Conservation (phyloP, 129 eudicot species). For the Lactuca saligna region DNA sequence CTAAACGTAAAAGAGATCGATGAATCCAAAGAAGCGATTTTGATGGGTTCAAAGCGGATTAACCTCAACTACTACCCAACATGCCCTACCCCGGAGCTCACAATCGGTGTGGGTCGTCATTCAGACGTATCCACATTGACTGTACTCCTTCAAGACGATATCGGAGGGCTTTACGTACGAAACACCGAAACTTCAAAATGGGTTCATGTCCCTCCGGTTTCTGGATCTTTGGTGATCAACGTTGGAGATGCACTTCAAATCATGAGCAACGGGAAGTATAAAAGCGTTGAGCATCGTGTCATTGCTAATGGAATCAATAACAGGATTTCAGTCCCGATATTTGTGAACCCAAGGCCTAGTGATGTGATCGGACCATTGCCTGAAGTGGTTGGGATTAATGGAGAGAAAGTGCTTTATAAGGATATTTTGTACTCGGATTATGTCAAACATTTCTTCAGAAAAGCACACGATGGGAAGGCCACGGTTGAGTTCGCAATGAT, state of each 20-base stretch:
- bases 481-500: constrained; percentile 42
- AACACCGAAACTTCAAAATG: constrained; percentile 29
- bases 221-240: constrained; percentile 47
- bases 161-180: constrained; percentile 53
- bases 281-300: constrained; percentile 66
- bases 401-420: constrained; percentile 41
- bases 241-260: constrained; percentile 61
- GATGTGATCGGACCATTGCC: constrained; percentile 42
- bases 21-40: constrained; percentile 27
- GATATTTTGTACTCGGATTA: constrained; percentile 42
- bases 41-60: constrained; percentile 41
- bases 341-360: constrained; percentile 44
- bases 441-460: constrained; percentile 41
- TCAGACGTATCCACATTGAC: constrained; percentile 60
- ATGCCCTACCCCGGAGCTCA: constrained; percentile 59
- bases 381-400: constrained; percentile 32
- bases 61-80: constrained; percentile 55
- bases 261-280: constrained; percentile 54
- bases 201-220: constrained; percentile 51
- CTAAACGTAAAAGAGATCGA: constrained; percentile 36
- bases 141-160: constrained; percentile 59
- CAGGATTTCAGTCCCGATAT: constrained; percentile 49
- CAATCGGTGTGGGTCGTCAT: constrained; percentile 57
- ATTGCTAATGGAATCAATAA: constrained; percentile 35
- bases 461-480: constrained; percentile 51